These are phyloP conservation scores for Verbena officinalis DNA, from an alignment of 257 asterid genomes.

Conservation along the genomic window DNA sequence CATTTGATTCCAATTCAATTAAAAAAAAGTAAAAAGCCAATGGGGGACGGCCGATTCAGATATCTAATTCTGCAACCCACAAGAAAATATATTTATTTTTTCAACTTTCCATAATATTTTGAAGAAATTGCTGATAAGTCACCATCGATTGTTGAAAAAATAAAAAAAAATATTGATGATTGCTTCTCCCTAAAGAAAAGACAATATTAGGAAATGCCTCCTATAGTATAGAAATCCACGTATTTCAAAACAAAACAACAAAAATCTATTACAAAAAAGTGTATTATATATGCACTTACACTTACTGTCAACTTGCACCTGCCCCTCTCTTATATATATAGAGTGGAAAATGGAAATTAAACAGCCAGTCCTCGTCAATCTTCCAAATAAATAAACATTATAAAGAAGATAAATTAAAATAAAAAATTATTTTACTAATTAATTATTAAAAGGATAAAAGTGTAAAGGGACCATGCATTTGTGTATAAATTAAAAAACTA, in stretches of 20 bases:
- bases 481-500: slow-evolving; percentile 19
- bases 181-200: slow-evolving; percentile 40
- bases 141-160: slow-evolving; percentile 32
- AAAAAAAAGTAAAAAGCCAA: too few relatives aligned
- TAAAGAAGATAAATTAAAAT: neutral
- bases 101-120: slow-evolving; percentile 11
- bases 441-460: slow-evolving; percentile 1
- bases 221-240: slow-evolving; percentile 30
- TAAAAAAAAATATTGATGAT: slow-evolving; percentile 22
- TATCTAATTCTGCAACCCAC: too few relatives aligned
- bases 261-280: slow-evolving; percentile 14
- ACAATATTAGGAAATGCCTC: slow-evolving; percentile 36
- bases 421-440: neutral
- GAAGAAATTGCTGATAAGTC: slow-evolving; percentile 30
- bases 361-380: slow-evolving; percentile 30
- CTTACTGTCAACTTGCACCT: slow-evolving; percentile 34
- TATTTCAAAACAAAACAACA: slow-evolving; percentile 27
- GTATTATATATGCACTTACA: slow-evolving; percentile 27
- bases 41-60: too few relatives aligned
- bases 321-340: slow-evolving; percentile 5
- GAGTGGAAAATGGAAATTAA: too few relatives aligned
- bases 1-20: too few relatives aligned
- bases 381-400: slow-evolving; percentile 15
- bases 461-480: slow-evolving; percentile 21
- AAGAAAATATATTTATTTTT: neutral